Conservation (phyloP, 2,329 filamentous ascomycete species). For the Bipolaris zeicola region DNA sequence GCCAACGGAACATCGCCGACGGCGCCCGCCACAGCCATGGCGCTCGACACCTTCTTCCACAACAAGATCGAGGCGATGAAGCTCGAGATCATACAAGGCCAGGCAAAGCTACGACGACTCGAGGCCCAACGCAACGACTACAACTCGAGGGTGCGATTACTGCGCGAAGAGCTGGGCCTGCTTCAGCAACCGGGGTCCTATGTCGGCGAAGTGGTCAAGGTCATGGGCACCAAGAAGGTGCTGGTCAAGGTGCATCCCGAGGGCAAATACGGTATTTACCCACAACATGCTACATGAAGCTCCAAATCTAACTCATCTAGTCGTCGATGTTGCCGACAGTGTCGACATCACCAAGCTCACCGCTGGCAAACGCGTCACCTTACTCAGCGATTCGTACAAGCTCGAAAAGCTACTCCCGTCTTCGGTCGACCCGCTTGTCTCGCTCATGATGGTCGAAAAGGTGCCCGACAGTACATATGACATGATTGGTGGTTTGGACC, state of each 20-base stretch:
- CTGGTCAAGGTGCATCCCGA: conserved; percentile 98
- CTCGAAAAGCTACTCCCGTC: conserved; percentile 98
- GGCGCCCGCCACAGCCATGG: conserved; percentile 69
- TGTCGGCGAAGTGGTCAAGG: conserved; percentile 99
- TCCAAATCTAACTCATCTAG: conserved; percentile 55
- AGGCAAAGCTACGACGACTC: conserved; percentile 89
- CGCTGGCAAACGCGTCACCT: conserved; percentile 93
- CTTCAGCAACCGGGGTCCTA: conserved; percentile 98
- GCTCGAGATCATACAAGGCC: conserved; percentile 99
- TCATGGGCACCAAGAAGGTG: conserved; percentile 99
- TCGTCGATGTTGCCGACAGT: conserved; percentile 92
- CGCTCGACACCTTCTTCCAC: conserved; percentile 98
- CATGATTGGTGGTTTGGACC: conserved; percentile 98
- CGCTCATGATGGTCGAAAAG: conserved; percentile 99
- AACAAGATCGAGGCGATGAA: conserved; percentile 99
- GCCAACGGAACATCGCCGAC: conserved; percentile 12
- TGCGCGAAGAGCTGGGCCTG: conserved; percentile 93
- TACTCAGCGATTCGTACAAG: conserved; percentile 97
- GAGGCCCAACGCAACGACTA: conserved; percentile 99
- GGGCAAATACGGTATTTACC: conserved; percentile 90
- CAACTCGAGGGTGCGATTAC: conserved; percentile 93
- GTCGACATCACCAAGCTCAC: conserved; percentile 97
- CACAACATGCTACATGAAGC: not conserved
- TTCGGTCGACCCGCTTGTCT: conserved; percentile 96
- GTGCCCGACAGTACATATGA: conserved; percentile 99